Base-by-base conservation (phyloP, 805 yeast genomes). In the Wickerhamiella spandovensis region DNA sequence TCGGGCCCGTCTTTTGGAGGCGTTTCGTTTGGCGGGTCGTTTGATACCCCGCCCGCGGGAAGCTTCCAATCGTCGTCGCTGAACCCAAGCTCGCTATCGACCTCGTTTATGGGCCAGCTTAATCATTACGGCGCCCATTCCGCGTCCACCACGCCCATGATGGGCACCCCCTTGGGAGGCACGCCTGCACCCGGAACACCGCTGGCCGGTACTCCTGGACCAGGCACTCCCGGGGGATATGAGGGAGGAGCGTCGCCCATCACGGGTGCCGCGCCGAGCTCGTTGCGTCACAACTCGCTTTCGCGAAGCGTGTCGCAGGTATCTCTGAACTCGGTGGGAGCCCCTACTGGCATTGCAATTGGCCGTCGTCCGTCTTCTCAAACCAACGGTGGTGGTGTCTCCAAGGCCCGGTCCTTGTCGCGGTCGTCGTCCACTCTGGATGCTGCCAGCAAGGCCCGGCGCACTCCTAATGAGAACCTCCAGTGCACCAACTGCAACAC, bases 401-500 rank as follows among this genome's bases (percentile, higher is more conserved):
- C 45, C 20, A 43, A 43, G 20, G 18, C 32, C 5, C 28, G 45
- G 35, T 17, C 45, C 17, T 21, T 45, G 28, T 45, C 47, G 28
- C 37, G 42, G 42, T 30, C 47, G 30, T 30, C 47, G 28, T 45
- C 47, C 12, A 45, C 41, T 2, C 8, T 35, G 21, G 39, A 45
- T 20, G 28, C 39, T 3, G 28, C 47, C 12, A 22, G 23, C 41
- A 32, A 42, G 39, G 20, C 39, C 12, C 47, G 41, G 17, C 23
- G 47, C 7, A 18, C 25, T 2, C 20, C 38, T 32, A 35, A 35
- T 8, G 23, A 54, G 48, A 43, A 56, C 42, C 37, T 53, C 6
- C 70, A 69, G 51, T 89, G 96, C 66, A 81, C 89, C 8, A 90
- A 90, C 67, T 90, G 98, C 66, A 82, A 83, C 62, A 90, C 98